Conservation (phyloP, 2,329 filamentous ascomycete species). For the Ambrosiella cleistominuta region DNA sequence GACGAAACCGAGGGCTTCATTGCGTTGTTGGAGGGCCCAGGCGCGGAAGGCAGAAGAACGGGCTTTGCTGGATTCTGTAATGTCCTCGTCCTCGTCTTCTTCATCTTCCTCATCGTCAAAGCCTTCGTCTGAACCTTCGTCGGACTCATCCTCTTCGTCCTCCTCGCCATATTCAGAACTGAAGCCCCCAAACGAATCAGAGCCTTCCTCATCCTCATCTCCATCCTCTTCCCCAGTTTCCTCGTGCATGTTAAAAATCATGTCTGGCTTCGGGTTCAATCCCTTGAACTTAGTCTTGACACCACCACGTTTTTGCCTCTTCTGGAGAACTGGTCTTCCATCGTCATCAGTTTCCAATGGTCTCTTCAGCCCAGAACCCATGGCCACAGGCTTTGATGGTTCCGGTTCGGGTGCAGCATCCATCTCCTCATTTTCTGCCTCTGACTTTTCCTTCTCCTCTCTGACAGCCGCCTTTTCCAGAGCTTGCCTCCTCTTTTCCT, state of each 20-base stretch:
- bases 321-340: conserved; percentile 66
- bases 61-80: conserved; percentile 19
- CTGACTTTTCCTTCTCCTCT: conserved; percentile 1
- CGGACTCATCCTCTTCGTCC: conserved; percentile 3
- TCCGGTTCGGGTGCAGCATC: conserved; percentile 2
- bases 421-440: background rate
- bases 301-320: conserved; percentile 55
- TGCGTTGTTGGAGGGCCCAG: conserved; percentile 78
- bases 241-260: conserved; percentile 19
- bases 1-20: conserved; percentile 57
- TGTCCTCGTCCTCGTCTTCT: conserved; percentile 16
- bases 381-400: conserved; percentile 15
- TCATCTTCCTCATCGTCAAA: conserved; percentile 17
- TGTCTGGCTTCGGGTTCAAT: conserved; percentile 35
- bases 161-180: conserved; percentile 17
- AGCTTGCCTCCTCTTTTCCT: conserved; percentile 13
- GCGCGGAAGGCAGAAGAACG: conserved; percentile 63
- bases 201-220: conserved; percentile 14
- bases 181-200: conserved; percentile 15
- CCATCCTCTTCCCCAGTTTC: conserved; percentile 15
- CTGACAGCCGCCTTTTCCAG: background rate
- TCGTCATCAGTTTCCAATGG: conserved; percentile 65
- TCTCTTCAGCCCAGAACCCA: conserved; percentile 71
- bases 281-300: conserved; percentile 44
- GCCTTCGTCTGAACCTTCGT: background rate